Percentiles rank a stretch among this genome's conserved stretches.
phyloP scores from a whole-genome alignment of 2,329 filamentous ascomycete species.

The Phyllosticta citriasiana region DNA sequence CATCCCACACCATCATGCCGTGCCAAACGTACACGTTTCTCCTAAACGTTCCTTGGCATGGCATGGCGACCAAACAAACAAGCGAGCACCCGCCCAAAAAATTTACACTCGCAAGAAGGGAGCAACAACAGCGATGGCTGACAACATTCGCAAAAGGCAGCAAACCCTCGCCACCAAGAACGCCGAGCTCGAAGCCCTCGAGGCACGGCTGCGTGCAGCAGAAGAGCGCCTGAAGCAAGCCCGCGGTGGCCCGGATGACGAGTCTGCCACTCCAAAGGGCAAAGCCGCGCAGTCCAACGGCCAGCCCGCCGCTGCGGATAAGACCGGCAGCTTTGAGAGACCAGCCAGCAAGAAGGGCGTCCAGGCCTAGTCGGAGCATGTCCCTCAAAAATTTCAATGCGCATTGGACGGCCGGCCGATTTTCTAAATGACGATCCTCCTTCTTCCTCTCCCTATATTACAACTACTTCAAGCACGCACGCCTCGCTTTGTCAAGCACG shows the following conservation, averaged over 20 bases:
- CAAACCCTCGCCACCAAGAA: constrained; percentile 64
- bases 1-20: not conserved
- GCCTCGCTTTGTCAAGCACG: not conserved
- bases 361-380: not conserved
- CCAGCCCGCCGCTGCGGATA: not conserved
- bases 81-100: not conserved
- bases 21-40: not conserved
- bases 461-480: not conserved
- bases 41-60: not conserved
- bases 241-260: constrained; percentile 19
- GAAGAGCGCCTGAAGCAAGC: constrained; percentile 57
- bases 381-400: not conserved
- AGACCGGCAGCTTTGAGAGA: not conserved
- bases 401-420: not conserved
- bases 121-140: not conserved
- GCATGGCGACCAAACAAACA: not conserved
- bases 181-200: constrained; percentile 75
- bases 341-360: not conserved
- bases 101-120: not conserved
- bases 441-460: not conserved
- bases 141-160: constrained; percentile 48
- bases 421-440: not conserved
- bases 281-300: not conserved
- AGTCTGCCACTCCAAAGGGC: not conserved
- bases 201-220: constrained; percentile 73